Evolutionary conservation across 2,329 filamentous ascomycete species (phyloP).

Genomic region (Aspergillus sp.): DNA sequence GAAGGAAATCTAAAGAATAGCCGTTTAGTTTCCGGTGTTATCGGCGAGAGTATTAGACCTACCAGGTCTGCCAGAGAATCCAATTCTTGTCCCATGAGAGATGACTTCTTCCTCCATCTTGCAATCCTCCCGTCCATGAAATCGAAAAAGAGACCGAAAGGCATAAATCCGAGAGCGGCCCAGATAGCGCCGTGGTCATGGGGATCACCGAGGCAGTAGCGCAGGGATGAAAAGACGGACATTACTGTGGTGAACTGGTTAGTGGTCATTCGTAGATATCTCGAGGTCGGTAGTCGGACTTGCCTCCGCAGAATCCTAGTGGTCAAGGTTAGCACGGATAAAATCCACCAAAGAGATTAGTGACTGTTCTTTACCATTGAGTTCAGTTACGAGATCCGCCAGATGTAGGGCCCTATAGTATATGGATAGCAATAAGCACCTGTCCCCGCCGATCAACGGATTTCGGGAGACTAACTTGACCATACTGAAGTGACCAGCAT

Average conservation of each 20-base stretch:
- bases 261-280: conserved; percentile 11
- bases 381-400: conserved; percentile 51
- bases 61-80: conserved; percentile 95
- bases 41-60: conserved; percentile 35
- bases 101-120: conserved; percentile 94
- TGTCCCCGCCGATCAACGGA: neutral
- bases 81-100: conserved; percentile 95
- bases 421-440: conserved; percentile 16
- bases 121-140: conserved; percentile 97
- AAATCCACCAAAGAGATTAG: neutral
- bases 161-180: conserved; percentile 81
- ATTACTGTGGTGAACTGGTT: conserved; percentile 58
- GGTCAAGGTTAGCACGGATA: conserved; percentile 18
- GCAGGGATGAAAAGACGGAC: conserved; percentile 92
- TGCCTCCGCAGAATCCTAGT: conserved; percentile 51
- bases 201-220: conserved; percentile 79
- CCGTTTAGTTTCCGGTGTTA: conserved; percentile 6
- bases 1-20: conserved; percentile 74
- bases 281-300: conserved; percentile 19
- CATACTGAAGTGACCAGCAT: conserved; percentile 53
- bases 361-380: conserved; percentile 42
- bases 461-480: conserved; percentile 40
- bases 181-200: conserved; percentile 69
- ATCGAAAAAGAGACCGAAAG: conserved; percentile 94
- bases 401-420: conserved; percentile 48